These are phyloP conservation scores for Allium fistulosum DNA, from an alignment of 106 monocot genomes.

Conservation along the genomic window DNA sequence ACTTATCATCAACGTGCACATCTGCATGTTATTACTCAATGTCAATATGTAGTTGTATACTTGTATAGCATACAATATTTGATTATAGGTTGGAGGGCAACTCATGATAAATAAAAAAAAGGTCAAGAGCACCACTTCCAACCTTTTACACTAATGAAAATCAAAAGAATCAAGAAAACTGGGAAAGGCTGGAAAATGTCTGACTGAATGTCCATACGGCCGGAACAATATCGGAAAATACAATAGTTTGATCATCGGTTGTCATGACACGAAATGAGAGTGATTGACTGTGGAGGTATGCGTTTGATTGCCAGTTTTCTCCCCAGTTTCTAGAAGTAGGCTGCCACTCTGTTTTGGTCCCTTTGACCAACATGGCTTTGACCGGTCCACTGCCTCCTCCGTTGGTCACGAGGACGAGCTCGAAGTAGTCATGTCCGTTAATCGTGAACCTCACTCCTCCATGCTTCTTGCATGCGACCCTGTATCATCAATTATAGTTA, in stretches of 20 bases:
- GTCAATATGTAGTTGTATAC: too few species aligned
- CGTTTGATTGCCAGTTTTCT: constrained; percentile 23
- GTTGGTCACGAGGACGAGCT: constrained; percentile 35
- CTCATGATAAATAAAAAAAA: too few species aligned
- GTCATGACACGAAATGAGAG: constrained; percentile 28
- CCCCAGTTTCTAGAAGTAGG: constrained; percentile 30
- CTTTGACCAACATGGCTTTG: constrained; percentile 26
- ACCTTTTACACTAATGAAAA: too few species aligned
- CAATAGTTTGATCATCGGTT: constrained; percentile 18
- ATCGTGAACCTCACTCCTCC: constrained; percentile 49
- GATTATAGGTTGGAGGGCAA: too few species aligned
- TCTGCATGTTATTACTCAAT: too few species aligned
- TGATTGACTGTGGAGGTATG: constrained; percentile 8
- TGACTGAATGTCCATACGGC: constrained; percentile 23
- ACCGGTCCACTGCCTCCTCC: constrained; percentile 43
- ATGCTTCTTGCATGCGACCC: constrained; percentile 7
- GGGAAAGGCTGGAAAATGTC: constrained; percentile 1
- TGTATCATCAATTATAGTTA: too few species aligned
- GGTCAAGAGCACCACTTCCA: too few species aligned
- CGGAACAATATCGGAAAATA: constrained; percentile 12
- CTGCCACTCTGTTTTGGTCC: constrained; percentile 15
- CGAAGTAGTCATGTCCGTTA: constrained; percentile 21
- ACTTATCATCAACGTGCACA: too few species aligned
- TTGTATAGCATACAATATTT: too few species aligned
- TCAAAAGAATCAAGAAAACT: too few species aligned